These are phyloP conservation scores for Colletotrichum lentis DNA, from an alignment of 2,329 filamentous ascomycete species.

Conservation along the genomic window DNA sequence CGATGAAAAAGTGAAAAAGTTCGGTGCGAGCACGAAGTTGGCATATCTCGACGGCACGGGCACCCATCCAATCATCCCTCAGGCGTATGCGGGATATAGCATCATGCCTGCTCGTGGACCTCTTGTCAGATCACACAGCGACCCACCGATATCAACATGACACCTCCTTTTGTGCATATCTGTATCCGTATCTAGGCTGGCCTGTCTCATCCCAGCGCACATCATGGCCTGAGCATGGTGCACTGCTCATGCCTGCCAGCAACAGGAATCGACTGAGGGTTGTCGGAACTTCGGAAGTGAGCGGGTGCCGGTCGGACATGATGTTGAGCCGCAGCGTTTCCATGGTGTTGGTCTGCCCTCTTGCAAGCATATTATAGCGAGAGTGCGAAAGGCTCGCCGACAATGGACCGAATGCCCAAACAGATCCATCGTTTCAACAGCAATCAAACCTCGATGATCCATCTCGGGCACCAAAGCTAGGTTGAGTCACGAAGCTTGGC, in stretches of 20 bases:
- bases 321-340: conserved; percentile 15
- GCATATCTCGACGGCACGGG: conserved; percentile 25
- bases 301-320: conserved; percentile 12
- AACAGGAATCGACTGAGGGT: conserved; percentile 20
- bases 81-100: too few relatives aligned
- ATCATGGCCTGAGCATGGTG: conserved; percentile 33
- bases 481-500: conserved; percentile 31
- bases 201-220: conserved; percentile 21
- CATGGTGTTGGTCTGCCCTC: neutral
- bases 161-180: conserved; percentile 18
- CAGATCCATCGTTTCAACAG: conserved; percentile 30
- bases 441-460: conserved; percentile 17
- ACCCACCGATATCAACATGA: conserved; percentile 36
- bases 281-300: conserved; percentile 25
- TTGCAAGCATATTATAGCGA: neutral
- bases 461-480: conserved; percentile 32
- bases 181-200: neutral
- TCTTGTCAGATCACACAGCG: conserved; percentile 33
- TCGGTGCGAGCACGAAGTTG: conserved; percentile 7
- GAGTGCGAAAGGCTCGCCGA: conserved; percentile 14
- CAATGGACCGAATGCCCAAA: conserved; percentile 22
- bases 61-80: too few relatives aligned
- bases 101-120: conserved; percentile 28
- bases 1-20: neutral
- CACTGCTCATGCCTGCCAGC: conserved; percentile 17